Evolutionary conservation across 2,329 filamentous ascomycete genomes (phyloP), one percentile per base, ranked within the genome.

Genomic region (Diplodia seriata): DNA sequence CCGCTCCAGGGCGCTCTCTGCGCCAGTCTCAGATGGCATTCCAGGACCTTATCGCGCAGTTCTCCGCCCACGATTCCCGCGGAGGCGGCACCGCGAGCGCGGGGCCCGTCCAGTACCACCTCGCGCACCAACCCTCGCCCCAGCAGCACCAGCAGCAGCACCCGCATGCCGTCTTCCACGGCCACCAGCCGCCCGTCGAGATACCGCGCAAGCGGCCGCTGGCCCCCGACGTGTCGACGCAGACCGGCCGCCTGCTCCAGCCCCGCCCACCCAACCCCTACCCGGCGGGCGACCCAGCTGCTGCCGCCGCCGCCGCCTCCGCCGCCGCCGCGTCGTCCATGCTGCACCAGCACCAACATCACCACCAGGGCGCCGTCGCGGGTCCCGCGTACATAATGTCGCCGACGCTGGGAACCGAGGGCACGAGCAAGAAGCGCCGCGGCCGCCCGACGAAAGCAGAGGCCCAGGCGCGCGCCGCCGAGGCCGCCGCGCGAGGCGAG

Each of bases 391-490:
- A 79, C 66, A 51, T 62, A 55, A 73, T 75, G 49, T 73, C 73
- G 14, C 71, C 75, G 5, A 67, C 64, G 23, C 69, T 73, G 29
- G 75, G 76, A 33, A 43, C 59, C 29, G 78, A 80, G 64, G 76
- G 77, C 51, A 73, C 76, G 40, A 78, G 77, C 69, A 83, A 83
- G 71, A 81, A 82, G 71, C 83, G 83, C 72, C 77, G 82, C 65
- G 82, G 82, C 36, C 76, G 82, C 66, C 82, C 82, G 8, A 82
- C 82, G 4, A 84, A 83, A 69, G 81, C 80, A 67, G 81, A 83
- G 71, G 78, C 80, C 49, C 78, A 82, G 68, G 78, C 79, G 66
- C 81, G 80, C 73, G 80, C 78, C 38, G 78, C 80, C 64, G 79
- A 77, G 68, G 79, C 79, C 64, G 74, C 76, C 54, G 76, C 76